Evolutionary conservation across 2,329 filamentous ascomycete species (phyloP), one percentile per base, ranked within the genome.

Genomic region (Neocatenulostroma microsporum): DNA sequence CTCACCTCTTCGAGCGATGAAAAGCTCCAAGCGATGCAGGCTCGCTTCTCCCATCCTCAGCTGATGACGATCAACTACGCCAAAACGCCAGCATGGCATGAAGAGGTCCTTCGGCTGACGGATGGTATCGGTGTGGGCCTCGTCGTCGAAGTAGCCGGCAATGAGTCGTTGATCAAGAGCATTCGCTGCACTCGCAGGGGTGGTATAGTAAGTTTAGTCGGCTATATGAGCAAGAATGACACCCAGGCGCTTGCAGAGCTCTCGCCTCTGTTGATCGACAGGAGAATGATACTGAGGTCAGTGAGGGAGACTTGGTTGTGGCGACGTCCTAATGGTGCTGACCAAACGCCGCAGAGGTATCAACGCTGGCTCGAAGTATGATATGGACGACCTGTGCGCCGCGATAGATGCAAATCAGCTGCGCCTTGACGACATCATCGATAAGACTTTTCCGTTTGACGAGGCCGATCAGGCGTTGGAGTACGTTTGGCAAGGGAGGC

Each of bases 31-130:
- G 60, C 61, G 18, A 61, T 78, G 13, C 67, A 63, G 37, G 62
- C 73, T 23, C 57, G 70, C 1, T 76, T 77, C 2, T 76, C 73
- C 1, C 62, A 68, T 29, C 31, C 38, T 12, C 38, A 20, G 20
- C 26, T 44, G 3, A 63, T 73, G 24, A 60, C 72, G 1, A 63
- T 81, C 50, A 79, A 80, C 54, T 81, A 81, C 53, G 71, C 67
- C 38, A 63, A 53, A 0, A 65, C 64, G 4, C 57, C 68, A 0
- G 66, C 71, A 37, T 82, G 78, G 78, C 74, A 76, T 6, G 56
- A 62, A 4, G 65, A 65, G 12, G 76, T 74, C 9, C 64, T 69
- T 25, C 60, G 61, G 6, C 54, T 67, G 3, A 68, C 66, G 0
- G 37, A 49, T 3, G 52, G 50, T 27, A 37, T 48, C 2, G 62